phyloP scores from a whole-genome alignment of 768 basidiomycete genomes.

The Tylopilus felleus region DNA sequence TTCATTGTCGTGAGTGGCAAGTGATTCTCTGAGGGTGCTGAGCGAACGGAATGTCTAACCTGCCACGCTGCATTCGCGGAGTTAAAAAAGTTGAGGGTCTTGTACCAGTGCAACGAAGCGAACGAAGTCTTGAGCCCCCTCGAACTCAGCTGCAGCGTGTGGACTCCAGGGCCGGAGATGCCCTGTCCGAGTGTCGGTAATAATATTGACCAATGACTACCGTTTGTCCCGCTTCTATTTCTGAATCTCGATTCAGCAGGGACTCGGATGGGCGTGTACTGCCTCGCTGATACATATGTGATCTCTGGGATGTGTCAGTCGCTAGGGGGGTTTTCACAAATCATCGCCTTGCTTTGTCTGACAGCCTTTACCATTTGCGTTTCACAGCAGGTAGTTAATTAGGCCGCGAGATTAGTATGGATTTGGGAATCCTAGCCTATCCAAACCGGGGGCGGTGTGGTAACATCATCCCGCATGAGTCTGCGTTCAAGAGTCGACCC shows the following conservation, averaged over 20 bases:
- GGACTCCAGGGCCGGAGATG: conserved; percentile 6
- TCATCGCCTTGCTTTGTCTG: conserved; percentile 20
- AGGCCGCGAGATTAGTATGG: conserved; percentile 23
- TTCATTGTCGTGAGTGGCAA: conserved; percentile 1
- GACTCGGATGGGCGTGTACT: conserved; percentile 16
- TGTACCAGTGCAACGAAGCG: neutral
- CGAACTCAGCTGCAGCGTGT: conserved; percentile 5
- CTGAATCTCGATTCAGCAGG: conserved; percentile 16
- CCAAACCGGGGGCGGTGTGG: conserved; percentile 32
- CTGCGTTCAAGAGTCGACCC: conserved; percentile 14
- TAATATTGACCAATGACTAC: conserved; percentile 24
- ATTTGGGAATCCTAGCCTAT: conserved; percentile 26
- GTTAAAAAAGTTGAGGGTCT: conserved; percentile 19
- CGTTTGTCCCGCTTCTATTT: conserved; percentile 10
- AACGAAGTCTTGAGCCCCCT: neutral
- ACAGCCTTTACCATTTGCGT: conserved; percentile 26
- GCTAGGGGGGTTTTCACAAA: conserved; percentile 18
- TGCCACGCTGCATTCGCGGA: conserved; percentile 33
- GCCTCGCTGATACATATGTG: conserved; percentile 24
- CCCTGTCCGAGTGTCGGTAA: conserved; percentile 21
- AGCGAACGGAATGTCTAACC: neutral
- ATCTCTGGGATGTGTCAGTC: conserved; percentile 26
- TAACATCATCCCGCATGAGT: conserved; percentile 20
- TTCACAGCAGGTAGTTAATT: conserved; percentile 31
- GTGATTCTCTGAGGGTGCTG: neutral